A percentile compares a stretch with the other conserved stretches of the same genome.
These are phyloP conservation scores for Picochlorum costavermella DNA, from an alignment of 139 green algal genomes.

Conservation along the genomic window DNA sequence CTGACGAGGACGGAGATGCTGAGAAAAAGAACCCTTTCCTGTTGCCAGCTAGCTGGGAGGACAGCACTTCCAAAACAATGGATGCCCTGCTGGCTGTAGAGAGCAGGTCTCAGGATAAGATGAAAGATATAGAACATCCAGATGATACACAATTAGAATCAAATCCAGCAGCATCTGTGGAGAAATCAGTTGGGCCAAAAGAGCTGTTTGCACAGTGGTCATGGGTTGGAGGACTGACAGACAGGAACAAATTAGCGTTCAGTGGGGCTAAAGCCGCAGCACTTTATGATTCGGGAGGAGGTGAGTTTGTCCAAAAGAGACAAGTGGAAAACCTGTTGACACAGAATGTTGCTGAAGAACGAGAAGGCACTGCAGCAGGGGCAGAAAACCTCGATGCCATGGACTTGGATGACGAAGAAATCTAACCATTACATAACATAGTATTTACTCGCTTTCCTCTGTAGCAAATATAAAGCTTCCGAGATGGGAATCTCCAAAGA, in stretches of 20 bases:
- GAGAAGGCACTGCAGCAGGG: neutral
- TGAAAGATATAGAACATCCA: neutral
- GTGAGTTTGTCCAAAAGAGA: neutral
- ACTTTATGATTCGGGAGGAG: neutral
- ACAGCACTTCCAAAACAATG: conserved; percentile 1
- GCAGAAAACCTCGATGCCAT: neutral
- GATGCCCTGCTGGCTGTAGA: neutral
- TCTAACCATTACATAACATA: neutral
- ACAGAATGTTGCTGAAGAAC: neutral
- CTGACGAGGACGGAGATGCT: conserved; percentile 11
- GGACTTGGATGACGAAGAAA: neutral
- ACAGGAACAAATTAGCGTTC: no score
- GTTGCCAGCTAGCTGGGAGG: conserved; percentile 12
- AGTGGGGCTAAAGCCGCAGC: no score
- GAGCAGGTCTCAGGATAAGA: neutral
- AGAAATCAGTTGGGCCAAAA: no score
- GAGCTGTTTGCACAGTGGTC: no score
- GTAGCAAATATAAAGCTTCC: conserved; percentile 10
- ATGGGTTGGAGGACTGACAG: no score
- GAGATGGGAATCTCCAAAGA: conserved; percentile 34
- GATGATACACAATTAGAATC: no score
- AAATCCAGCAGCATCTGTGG: no score
- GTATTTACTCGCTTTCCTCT: neutral
- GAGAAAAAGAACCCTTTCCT: conserved; percentile 30
- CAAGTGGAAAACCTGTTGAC: neutral